Evolutionary conservation across 768 basidiomycete species (phyloP), one percentile per base, ranked within the genome.

Genomic region (Suillus variegatus): DNA sequence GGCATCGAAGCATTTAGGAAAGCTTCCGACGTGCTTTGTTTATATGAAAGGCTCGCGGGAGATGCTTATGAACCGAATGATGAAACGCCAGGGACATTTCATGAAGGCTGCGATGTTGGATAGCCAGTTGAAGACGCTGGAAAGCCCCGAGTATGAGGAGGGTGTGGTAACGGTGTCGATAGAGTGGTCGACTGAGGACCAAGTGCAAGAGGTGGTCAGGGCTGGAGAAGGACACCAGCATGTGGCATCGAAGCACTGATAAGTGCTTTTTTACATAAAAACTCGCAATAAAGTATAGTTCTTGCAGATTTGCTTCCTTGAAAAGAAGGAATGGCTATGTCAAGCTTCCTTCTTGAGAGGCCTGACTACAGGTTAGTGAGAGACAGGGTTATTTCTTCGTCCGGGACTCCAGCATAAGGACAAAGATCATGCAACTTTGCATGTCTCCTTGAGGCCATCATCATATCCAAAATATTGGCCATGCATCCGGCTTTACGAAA

Each of bases 21-120:
- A 67, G 35, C 76, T 90, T 64, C 77, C 80, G 66, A 94, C 94
- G 9, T 90, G 83, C 73, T 95, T 98, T 71, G 88, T 97, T 64
- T 96, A 89, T 74, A 86, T 94, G 67, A 79, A 88, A 41, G 93
- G 92, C 12, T 71, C 80, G 22, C 74, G 80, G 51, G 81, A 85
- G 35, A 71, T 88, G 60, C 71, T 95, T 64, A 62, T 82, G 73
- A 86, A 87, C 52, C 81, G 94, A 43, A 90, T 95, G 86, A 70
- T 70, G 76, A 79, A 80, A 46, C 81, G 94, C 43, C 69, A 82
- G 49, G 89, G 88, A 0, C 94, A 96, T 75, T 96, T 91, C 69
- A 92, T 95, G 89, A 94, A 93, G 77, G 85, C 86, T 25, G 73
- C 71, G 4, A 94, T 95, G 94, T 78, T 96, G 69, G 88, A 89